Evolutionary conservation across 805 yeast genomes (phyloP).

Genomic region (Saccharomycopsis malanga): DNA sequence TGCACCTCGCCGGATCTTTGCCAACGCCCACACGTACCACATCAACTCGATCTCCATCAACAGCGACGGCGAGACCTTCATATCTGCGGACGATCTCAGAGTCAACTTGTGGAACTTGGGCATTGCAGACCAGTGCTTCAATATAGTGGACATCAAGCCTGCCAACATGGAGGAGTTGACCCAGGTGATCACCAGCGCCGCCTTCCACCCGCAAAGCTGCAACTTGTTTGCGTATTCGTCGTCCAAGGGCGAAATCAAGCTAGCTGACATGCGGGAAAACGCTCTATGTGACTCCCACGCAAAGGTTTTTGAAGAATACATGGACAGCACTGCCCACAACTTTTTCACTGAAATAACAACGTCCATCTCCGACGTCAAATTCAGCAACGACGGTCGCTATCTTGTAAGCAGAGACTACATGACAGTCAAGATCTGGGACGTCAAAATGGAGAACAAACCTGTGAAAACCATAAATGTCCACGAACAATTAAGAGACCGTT

Average conservation of each 20-base stretch:
- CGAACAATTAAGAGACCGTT: slow-evolving; percentile 84
- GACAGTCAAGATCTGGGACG: slow-evolving; percentile 97
- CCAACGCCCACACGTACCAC: slow-evolving; percentile 97
- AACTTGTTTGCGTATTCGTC: slow-evolving; percentile 92
- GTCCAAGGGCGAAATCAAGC: slow-evolving; percentile 89
- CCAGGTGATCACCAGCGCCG: slow-evolving; percentile 94
- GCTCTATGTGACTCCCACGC: slow-evolving; percentile 91
- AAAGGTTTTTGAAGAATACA: slow-evolving; percentile 82
- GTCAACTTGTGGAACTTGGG: slow-evolving; percentile 93
- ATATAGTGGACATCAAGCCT: slow-evolving; percentile 96
- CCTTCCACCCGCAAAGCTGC: slow-evolving; percentile 90
- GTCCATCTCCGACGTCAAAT: slow-evolving; percentile 88
- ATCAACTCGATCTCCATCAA: slow-evolving; percentile 92
- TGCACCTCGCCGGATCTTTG: slow-evolving; percentile 82
- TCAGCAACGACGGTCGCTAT: slow-evolving; percentile 86
- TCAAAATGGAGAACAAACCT: slow-evolving; percentile 94
- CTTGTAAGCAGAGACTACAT: slow-evolving; percentile 95
- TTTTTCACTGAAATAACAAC: slow-evolving; percentile 97
- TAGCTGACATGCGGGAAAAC: slow-evolving; percentile 93
- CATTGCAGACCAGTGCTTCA: slow-evolving; percentile 90
- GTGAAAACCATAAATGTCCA: slow-evolving; percentile 91
- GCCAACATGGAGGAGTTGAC: slow-evolving; percentile 98
- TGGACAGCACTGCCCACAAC: slow-evolving; percentile 87
- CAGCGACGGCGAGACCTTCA: slow-evolving; percentile 92
- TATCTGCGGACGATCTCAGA: slow-evolving; percentile 89